Conservation (phyloP, 2,329 filamentous ascomycete species). For the Diaporthe amygdali region DNA sequence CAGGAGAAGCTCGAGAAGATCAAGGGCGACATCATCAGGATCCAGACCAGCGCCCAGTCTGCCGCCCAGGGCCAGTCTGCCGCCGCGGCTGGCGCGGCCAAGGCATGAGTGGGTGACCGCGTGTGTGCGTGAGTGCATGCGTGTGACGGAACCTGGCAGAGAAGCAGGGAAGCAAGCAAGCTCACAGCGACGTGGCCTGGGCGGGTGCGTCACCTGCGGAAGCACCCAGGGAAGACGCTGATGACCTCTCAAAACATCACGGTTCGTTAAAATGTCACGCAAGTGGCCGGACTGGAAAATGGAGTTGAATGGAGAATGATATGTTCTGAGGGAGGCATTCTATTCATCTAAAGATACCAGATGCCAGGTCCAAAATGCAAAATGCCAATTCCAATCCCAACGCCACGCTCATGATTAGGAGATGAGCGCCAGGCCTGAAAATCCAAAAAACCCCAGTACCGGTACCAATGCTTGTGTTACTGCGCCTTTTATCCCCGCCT, state of each 20-base stretch:
- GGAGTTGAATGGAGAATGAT: constrained; percentile 15
- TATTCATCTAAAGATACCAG: neutral
- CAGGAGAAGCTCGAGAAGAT: constrained; percentile 64
- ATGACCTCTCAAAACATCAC: too few species aligned
- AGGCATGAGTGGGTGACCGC: constrained; percentile 37
- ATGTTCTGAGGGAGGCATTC: constrained; percentile 26
- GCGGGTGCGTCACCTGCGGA: neutral
- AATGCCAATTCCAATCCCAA: neutral
- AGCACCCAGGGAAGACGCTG: neutral
- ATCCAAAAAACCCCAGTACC: neutral
- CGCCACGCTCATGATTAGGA: constrained; percentile 12
- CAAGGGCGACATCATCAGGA: constrained; percentile 64
- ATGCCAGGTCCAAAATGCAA: neutral
- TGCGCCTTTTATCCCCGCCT: neutral
- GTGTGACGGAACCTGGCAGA: neutral
- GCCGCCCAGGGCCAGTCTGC: constrained; percentile 36
- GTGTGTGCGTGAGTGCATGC: neutral
- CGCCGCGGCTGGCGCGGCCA: constrained; percentile 27
- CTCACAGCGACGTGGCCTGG: neutral
- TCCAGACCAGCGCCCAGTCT: constrained; percentile 56
- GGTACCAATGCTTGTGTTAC: neutral
- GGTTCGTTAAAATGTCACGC: neutral
- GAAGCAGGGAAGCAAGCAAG: neutral
- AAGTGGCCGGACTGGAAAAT: neutral
- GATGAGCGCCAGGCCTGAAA: constrained; percentile 3